Percentiles rank a stretch among this genome's conserved stretches.
These are phyloP conservation scores for Aspergillus nidulans DNA, from an alignment of 495 filamentous ascomycete genomes.

Conservation along the genomic window DNA sequence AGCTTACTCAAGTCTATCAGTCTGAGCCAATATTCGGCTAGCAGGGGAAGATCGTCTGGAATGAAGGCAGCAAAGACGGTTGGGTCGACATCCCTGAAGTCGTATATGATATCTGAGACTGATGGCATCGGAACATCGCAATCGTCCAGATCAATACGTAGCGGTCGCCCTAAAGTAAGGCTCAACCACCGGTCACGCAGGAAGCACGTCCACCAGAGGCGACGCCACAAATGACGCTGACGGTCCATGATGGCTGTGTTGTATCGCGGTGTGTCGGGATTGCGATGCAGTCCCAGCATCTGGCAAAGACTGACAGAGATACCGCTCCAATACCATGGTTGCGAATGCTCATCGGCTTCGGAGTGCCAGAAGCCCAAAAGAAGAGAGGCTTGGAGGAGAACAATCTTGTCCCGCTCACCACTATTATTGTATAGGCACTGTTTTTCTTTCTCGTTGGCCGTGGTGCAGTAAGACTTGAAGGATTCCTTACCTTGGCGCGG, in stretches of 20 bases:
- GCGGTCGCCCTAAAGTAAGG: constrained; percentile 30
- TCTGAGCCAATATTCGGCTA: constrained; percentile 28
- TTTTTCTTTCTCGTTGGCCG: neutral
- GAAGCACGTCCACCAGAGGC: constrained; percentile 39
- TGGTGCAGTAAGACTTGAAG: neutral
- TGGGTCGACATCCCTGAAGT: constrained; percentile 16
- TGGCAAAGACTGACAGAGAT: constrained; percentile 32
- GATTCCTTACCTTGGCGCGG: constrained; percentile 29
- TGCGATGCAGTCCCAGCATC: constrained; percentile 31
- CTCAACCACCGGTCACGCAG: constrained; percentile 38
- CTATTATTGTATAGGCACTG: constrained; percentile 37
- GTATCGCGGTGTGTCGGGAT: constrained; percentile 14
- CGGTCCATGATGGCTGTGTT: constrained; percentile 20
- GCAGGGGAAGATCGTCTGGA: constrained; percentile 19
- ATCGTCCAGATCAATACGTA: constrained; percentile 34
- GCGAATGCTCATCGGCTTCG: constrained; percentile 30
- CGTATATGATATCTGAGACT: constrained; percentile 25
- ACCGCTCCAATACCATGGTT: constrained; percentile 37
- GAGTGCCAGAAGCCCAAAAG: constrained; percentile 40
- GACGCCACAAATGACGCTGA: constrained; percentile 32
- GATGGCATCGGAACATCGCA: constrained; percentile 28
- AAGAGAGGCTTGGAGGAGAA: constrained; percentile 35
- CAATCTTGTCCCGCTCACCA: constrained; percentile 31
- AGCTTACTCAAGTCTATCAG: constrained; percentile 25
- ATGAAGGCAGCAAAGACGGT: constrained; percentile 7